Evolutionary conservation across 345 rosid genomes (phyloP).

Genomic region (Litchi chinensis): DNA sequence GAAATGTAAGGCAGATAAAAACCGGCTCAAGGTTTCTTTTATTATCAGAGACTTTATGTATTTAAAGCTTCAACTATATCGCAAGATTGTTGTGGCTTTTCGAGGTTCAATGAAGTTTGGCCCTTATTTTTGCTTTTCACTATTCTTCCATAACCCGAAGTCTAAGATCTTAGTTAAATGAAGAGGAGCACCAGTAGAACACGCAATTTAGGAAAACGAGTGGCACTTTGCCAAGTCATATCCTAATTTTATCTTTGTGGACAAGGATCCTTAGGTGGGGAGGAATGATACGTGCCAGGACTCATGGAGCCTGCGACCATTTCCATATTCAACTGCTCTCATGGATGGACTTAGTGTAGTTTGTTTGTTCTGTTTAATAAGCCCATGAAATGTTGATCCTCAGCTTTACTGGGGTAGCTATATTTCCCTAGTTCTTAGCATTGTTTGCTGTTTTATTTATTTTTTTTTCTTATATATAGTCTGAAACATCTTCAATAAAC

Average conservation of each 20-base stretch:
- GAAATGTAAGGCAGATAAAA: not conserved
- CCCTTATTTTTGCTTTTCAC: not conserved
- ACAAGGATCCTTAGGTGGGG: not conserved
- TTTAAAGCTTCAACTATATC: not conserved
- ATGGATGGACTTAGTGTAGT: not conserved
- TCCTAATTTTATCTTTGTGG: not conserved
- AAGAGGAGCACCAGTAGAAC: not conserved
- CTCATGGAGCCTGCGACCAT: no score
- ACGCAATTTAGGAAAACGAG: slow-evolving; percentile 4
- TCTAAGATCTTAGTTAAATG: slow-evolving; percentile 1
- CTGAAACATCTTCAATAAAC: no score
- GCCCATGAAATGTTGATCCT: not conserved
- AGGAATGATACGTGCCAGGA: not conserved
- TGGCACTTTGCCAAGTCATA: not conserved
- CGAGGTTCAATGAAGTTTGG: not conserved
- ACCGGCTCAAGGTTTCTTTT: not conserved
- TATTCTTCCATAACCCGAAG: not conserved
- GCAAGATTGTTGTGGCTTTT: not conserved
- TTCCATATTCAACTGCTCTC: no score
- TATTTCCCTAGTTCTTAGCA: no score
- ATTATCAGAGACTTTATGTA: not conserved
- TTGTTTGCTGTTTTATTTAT: no score
- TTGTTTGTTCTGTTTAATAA: not conserved
- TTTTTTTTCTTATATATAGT: no score
- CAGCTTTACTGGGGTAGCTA: not conserved